A percentile compares a stretch with the other conserved stretches of the same genome.
Conservation (phyloP, 2,329 filamentous ascomycete species). For the Chrysosporium queenslandicum region DNA sequence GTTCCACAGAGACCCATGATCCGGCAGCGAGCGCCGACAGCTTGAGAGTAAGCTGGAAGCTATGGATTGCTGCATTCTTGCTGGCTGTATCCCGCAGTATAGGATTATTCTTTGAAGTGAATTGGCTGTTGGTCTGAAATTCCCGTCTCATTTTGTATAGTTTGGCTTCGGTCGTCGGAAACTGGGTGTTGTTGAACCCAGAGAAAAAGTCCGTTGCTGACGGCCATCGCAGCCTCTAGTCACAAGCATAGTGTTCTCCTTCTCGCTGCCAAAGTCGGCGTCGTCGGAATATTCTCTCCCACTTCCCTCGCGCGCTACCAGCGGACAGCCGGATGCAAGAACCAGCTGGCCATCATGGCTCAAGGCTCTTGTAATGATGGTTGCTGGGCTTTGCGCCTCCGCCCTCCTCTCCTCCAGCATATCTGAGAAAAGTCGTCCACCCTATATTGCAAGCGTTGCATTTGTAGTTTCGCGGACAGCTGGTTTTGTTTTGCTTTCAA, state of each 20-base stretch:
- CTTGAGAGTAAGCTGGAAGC: neutral
- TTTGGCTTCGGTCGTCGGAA: neutral
- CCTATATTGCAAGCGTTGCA: neutral
- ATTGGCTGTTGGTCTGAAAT: neutral
- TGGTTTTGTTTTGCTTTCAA: constrained; percentile 1
- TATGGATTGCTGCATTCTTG: neutral
- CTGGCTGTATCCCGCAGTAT: neutral
- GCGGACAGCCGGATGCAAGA: neutral
- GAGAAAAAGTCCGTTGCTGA: no score
- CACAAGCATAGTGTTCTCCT: neutral
- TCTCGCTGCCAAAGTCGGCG: neutral
- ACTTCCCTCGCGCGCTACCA: neutral
- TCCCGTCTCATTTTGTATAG: neutral
- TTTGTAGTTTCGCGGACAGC: neutral
- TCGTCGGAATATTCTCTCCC: neutral
- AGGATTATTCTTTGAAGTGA: neutral
- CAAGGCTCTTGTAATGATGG: neutral
- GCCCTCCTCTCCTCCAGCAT: neutral
- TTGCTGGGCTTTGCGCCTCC: neutral
- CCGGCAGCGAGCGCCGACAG: neutral
- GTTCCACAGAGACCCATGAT: neutral
- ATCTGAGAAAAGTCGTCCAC: neutral
- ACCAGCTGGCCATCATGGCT: neutral
- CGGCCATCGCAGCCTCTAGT: neutral
- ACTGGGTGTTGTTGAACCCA: no score